Base-by-base conservation (phyloP, 2,329 filamentous ascomycete species). In the Xylogone sp. region DNA sequence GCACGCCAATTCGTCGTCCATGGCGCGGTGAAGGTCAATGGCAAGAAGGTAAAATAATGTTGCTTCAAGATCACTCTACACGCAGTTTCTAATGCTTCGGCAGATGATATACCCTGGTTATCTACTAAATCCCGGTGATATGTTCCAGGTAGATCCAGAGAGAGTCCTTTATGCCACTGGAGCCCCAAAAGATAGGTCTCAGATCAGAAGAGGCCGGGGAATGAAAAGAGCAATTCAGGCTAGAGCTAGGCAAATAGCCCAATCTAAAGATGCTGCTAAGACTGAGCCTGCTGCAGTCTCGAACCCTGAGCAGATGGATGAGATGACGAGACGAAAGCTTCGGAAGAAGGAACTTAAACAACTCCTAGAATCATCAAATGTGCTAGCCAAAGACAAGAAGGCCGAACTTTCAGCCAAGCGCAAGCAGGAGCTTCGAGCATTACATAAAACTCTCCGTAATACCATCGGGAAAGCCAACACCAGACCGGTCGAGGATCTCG, bases 141-240 rank as follows among this genome's bases (percentile, higher is more conserved):
- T 99, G 84, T 99, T 99, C 78, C 90, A 96, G 68, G 93, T 99
- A 62, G 88, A 97, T 19, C 79, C 88, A 31, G 90, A 96, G 39
- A 84, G 86, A 61, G 94, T 99, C 51, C 79, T 99, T 70, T 92
- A 81, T 63, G 93, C 90, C 29, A 96, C 92, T 1, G 94, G 94
- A 53, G 78, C 81, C 21, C 80, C 82, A 46, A 94, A 91, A 71
- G 70, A 77, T 46, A 19, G 12, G 13, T 48, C 55, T 19, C 60
- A 65, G 29, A 48, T 59, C 21, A 54, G 53, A 51, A 44, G 45
- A 48, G 62, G 62, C 20, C 56, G 59, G n/a, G 49, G 50, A 29
- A 21, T 60, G 9, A 43, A 49, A 21, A 49, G 42, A 20, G 42
- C 53, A 21, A 52, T 52, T 13, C 49, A 53, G 45, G 13, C 58